Conservation (phyloP, 1,139 yeast genomes). For the Lodderomyces margitis region DNA sequence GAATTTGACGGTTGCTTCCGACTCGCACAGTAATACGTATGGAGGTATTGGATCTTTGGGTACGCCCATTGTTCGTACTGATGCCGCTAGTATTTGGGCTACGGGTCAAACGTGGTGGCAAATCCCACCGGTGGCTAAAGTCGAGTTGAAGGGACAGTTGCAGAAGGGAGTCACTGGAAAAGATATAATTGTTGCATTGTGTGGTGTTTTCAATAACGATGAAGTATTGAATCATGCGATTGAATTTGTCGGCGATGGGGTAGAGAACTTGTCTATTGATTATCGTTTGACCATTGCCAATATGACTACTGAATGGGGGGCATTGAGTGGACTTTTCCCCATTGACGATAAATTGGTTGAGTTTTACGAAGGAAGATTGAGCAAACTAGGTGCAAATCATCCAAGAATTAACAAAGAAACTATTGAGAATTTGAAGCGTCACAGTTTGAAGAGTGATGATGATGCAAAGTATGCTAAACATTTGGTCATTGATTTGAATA, state of each 20-base stretch:
- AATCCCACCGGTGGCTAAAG: conserved; percentile 97
- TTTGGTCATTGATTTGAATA: conserved; percentile 73
- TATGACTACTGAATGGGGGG: conserved; percentile 99
- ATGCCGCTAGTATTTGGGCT: conserved; percentile 99
- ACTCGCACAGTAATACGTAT: conserved; percentile 95
- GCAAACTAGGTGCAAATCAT: conserved; percentile 73
- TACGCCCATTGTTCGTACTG: conserved; percentile 96
- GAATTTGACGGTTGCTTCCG: conserved; percentile 92
- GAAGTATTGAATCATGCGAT: conserved; percentile 97
- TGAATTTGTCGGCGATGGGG: conserved; percentile 90
- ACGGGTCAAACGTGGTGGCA: conserved; percentile 99
- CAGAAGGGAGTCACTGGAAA: conserved; percentile 92
- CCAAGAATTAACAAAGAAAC: conserved; percentile 74
- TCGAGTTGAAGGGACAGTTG: conserved; percentile 76
- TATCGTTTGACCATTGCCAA: conserved; percentile 95
- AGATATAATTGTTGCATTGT: conserved; percentile 92
- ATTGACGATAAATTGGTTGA: conserved; percentile 74
- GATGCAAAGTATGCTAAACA: conserved; percentile 89
- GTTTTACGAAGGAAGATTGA: conserved; percentile 72
- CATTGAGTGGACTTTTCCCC: conserved; percentile 93
- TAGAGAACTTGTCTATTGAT: conserved; percentile 73
- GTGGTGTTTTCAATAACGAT: conserved; percentile 94
- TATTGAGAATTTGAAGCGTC: conserved; percentile 46
- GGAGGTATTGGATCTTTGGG: conserved; percentile 97
- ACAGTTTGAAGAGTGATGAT: conserved; percentile 56